Base-by-base conservation (phyloP, 2,329 filamentous ascomycete species). In the Penicillium sp. region DNA sequence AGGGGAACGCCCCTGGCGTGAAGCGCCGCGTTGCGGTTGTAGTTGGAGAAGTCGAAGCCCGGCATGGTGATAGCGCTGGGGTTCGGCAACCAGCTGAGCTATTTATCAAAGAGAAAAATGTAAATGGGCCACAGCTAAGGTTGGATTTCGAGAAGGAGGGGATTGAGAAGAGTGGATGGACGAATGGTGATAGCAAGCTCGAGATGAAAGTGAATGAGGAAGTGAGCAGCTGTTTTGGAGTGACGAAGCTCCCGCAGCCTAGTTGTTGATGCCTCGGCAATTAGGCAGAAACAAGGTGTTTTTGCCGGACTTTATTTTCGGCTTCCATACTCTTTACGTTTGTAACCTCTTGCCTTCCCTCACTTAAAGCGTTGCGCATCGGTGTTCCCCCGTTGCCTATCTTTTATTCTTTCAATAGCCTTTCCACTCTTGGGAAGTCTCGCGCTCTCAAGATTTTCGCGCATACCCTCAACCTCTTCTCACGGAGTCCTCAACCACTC, bases 31-130 rank as follows among this genome's bases (percentile, higher is more conserved):
- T 99, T 99, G 79, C 93, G 89, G 82, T 95, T 95, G 83, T 97
- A 93, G 81, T 99, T 99, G 74, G 90, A 95, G 81, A 99, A 99
- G 78, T 97, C 91, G 81, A 96, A 95, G 77, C 91, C 91, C 65
- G 88, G 86, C 93, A 99, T 99, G 65, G 68, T 85, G 75, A 58
- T 49, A 55, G 60, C 52, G 57, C 53, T 52, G 53, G 50, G 44
- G 38, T 46, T 46, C 30, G 9, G 41, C 25, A 35, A 50, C 47
- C 50, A 52, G 54, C 41, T 35, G n/a, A 38, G 36, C 35, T 34
- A 16, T 25, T 27, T 40, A 50, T 50, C 47, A 3, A 18, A 28
- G 19, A 10, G 18, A 18, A 46, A n/a, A 19, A 3, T 22, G 5
- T 13, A 7, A 30, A 10, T 16, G 16, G n/a, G 11, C 4, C 29